Base-by-base conservation (phyloP, 805 yeast species). In the Komagataella pseudopastoris region DNA sequence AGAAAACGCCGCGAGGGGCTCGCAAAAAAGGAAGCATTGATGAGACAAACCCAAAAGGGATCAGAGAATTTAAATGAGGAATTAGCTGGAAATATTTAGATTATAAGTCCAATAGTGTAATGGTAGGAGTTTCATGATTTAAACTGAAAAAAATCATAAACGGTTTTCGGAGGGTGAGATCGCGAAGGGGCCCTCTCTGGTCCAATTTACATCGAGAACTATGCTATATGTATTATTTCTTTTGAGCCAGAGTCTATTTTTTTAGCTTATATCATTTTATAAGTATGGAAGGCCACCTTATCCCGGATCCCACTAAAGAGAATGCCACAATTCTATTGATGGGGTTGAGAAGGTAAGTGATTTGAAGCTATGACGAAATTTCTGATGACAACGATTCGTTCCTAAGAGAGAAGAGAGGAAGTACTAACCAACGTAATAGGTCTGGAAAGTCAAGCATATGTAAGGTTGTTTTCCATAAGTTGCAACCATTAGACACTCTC, bases 401-500 rank as follows among this genome's bases (percentile, higher is more conserved):
- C 23, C 23, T 10, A 43, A 3, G 14, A n/a, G 14, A 16, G 23
- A 43, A 3, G 14, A n/a, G 14, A 16, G 23, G 36, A 23, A 8
- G 16, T 24, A n/a, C 14, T 6, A 18, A 20, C 22, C 20, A 14
- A 30, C 10, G 3, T 6, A 6, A n/a, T 17, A 71, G 87, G 63
- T 86, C 91, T 18, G 99, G 99, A 12, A 93, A 93, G 67, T 88
- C 96, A 6, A 89, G 97, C 3, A 93, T 93, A 36, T 83, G 96
- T 60, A 89, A 91, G 62, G 98, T 93, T 12, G 95, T 93, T 1
- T 93, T 93, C 67, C 96, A 91, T 65, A 86, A 88, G 62, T 88
- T 93, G 95, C 96, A 87, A 62, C 97, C 99, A 1, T 71, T 89
- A 54, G 97, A 91, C 60, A 90, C 98, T 0, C 66, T 91, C 48